Evolutionary conservation across 2,329 filamentous ascomycete species (phyloP).

Genomic region (Aspergillus sp.): DNA sequence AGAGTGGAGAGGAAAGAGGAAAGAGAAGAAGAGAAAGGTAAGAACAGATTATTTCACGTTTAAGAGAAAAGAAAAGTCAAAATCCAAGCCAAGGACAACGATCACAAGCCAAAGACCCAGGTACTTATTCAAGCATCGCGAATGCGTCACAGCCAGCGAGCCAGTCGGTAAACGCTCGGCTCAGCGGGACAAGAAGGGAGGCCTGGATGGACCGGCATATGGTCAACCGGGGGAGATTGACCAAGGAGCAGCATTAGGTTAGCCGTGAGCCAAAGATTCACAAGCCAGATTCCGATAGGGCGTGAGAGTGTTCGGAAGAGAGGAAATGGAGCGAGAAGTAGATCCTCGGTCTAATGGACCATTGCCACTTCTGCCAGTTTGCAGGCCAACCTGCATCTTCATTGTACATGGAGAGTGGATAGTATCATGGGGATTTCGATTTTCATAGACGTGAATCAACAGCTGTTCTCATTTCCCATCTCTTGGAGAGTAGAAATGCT

Average conservation of each 20-base stretch:
- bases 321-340: conserved; percentile 31
- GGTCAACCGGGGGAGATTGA: conserved; percentile 14
- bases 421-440: background rate
- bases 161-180: conserved; percentile 41
- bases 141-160: conserved; percentile 24
- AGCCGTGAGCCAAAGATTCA: conserved; percentile 21
- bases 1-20: conserved; percentile 10
- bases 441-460: background rate
- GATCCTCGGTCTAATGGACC: conserved; percentile 42
- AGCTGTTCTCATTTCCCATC: no score
- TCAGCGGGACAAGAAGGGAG: conserved; percentile 35
- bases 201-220: conserved; percentile 23
- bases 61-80: conserved; percentile 6
- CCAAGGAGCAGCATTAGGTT: conserved; percentile 10
- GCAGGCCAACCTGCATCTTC: background rate
- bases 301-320: conserved; percentile 34
- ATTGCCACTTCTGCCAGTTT: conserved; percentile 6
- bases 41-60: background rate
- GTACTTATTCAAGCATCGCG: conserved; percentile 30
- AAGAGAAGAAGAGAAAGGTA: conserved; percentile 6
- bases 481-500: no score
- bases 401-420: background rate
- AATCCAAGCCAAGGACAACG: background rate
- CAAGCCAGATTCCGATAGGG: conserved; percentile 27
- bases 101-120: conserved; percentile 33